Evolutionary conservation across 108 stramenopile genomes (phyloP), one percentile per base, ranked within the genome.

Genomic region (Fistulifera pelliculosa): DNA sequence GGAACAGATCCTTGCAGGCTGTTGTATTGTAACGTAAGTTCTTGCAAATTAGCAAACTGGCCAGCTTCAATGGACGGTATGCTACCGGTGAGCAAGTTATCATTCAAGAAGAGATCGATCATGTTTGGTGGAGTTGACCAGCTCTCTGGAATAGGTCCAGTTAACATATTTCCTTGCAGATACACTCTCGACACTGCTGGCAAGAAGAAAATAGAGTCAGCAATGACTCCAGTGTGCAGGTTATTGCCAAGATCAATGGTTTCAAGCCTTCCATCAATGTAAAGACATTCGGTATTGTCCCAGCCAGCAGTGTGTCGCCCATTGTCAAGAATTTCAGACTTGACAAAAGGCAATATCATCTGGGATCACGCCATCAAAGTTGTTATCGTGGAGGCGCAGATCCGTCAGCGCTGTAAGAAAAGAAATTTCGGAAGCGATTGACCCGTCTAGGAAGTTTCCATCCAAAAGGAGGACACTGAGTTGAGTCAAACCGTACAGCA

Each of bases 361-460:
- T 1, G 93, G 93, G 16, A 94, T 68, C 1, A 70, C 62, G 11
- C 85, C 87, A 10, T 24, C 24, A 14, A 94, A 71, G 41, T 74
- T 69, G 55, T 94, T 94, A 16, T 75, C 62, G 14, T 85, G 66
- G 62, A 88, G 52, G 49, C 80, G 68, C 19, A 87, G 41, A 27
- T 58, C 53, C 5, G 59, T 66, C 49, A 81, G 23, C 18, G 56
- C 57, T 3, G 63, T 59, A 6, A 78, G 45, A 24, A 64, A 57
- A 12, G 68, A 60, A 47, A 90, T 60, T 52, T 70, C 69, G 48
- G 62, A 63, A 19, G 75, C 61, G 14, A 71, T 66, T 1, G 62
- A 23, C 11, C 74, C 77, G 0, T 73, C 48, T 14, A 84, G 66
- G 13, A 41, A 57, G 59, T 84, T 84, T 16, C 40, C 56, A 18